Conservation (phyloP, 805 yeast species). For the Zygoascus biomembranicola region DNA sequence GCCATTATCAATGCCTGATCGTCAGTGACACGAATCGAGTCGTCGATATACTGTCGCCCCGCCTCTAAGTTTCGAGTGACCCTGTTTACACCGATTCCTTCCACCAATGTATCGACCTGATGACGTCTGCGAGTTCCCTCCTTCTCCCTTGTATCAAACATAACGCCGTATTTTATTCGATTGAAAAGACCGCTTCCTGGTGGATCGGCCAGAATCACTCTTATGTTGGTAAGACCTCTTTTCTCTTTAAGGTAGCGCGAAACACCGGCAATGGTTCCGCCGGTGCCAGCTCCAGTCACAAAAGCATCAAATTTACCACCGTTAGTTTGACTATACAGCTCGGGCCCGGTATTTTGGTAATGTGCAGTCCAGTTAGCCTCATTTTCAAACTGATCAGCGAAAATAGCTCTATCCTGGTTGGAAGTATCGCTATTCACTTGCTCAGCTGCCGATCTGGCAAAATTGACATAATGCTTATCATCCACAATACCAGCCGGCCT, state of each 20-base stretch:
- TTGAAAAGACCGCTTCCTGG: slow-evolving; percentile 91
- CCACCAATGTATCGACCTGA: slow-evolving; percentile 91
- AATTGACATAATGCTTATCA: slow-evolving; percentile 85
- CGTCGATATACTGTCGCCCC: slow-evolving; percentile 67
- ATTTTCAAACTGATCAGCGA: slow-evolving; percentile 94
- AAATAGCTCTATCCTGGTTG: slow-evolving; percentile 50
- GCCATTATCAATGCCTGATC: slow-evolving; percentile 85
- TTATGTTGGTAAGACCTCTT: slow-evolving; percentile 28
- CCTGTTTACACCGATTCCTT: slow-evolving; percentile 88
- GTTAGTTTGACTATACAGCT: slow-evolving; percentile 67
- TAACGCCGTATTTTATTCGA: slow-evolving; percentile 79
- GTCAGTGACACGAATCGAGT: slow-evolving; percentile 72
- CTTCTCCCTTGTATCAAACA: slow-evolving; percentile 81
- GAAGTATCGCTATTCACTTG: slow-evolving; percentile 32
- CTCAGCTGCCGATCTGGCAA: slow-evolving; percentile 65
- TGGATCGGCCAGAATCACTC: slow-evolving; percentile 79
- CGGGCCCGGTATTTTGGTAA: slow-evolving; percentile 83
- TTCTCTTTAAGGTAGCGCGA: slow-evolving; percentile 59
- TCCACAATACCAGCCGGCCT: slow-evolving; percentile 95
- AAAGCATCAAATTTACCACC: slow-evolving; percentile 57
- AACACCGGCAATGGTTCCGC: slow-evolving; percentile 94
- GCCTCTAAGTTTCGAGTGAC: slow-evolving; percentile 70
- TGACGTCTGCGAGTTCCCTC: slow-evolving; percentile 94
- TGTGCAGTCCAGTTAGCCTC: slow-evolving; percentile 85
- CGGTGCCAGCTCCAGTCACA: slow-evolving; percentile 92